Base-by-base conservation (phyloP, 2,329 filamentous ascomycete species). In the Pleoardoris graminearum region DNA sequence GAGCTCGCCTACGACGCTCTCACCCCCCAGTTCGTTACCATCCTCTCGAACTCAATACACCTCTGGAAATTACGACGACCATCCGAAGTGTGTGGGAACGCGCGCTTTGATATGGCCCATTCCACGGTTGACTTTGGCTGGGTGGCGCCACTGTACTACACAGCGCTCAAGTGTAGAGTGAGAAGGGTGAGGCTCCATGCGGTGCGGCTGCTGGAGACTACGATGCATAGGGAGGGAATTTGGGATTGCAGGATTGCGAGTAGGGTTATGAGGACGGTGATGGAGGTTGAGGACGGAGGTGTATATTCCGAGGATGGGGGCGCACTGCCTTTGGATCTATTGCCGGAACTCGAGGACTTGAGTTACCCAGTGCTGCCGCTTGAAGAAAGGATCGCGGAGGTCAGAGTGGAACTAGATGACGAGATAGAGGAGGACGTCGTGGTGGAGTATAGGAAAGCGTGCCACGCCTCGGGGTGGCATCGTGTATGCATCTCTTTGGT, bases 131-230 rank as follows among this genome's bases (percentile, higher is more conserved):
- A 80, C 50, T 37, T 66, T 77, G 16, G 77, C 4, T 77, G 76
- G 63, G 68, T 79, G 4, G 67, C 76, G 7, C 71, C 76, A 0
- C 66, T 80, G 1, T 80, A 79, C 52, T 80, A 72, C 51, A 58
- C 72, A 4, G 77, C 76, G 0, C 43, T 76, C 4, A 80, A 80
- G 53, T 81, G 79, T 32, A 74, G 79, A 0, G 63, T 74, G 2
- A 73, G 68, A 35, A 58, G 60, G 4, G 60, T 79, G 8, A 69
- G 79, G 30, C 50, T 67, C 0, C 71, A 75, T 36, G 75, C 75
- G 0, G 53, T 76, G 2, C 53, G 51, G 1, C 48, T 76, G 0
- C 55, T 77, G 0, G 59, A 61, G 10, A 51, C 57, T 1, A 51
- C 58, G 0, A 53, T 57, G 1, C 71, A 76, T 48, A 63, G 71